Percentiles rank a stretch among this genome's conserved stretches.
These are phyloP conservation scores for Phytophthora cactorum DNA, from an alignment of 352 stramenopile genomes.

Conservation along the genomic window DNA sequence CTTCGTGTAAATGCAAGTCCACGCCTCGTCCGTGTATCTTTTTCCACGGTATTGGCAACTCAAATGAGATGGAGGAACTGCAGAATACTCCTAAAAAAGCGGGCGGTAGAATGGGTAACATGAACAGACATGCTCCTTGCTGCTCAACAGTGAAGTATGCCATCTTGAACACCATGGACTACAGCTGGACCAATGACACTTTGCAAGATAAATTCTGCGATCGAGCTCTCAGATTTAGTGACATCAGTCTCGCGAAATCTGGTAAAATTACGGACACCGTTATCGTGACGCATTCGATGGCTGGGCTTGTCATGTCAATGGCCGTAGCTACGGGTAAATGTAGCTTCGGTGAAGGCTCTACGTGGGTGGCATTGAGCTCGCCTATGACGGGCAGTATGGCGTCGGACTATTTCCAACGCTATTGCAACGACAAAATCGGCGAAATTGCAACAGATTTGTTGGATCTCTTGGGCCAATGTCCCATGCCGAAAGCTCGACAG, in stretches of 20 bases:
- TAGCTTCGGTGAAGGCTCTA: constrained; percentile 22
- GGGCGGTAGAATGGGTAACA: constrained; percentile 23
- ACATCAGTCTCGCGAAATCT: constrained; percentile 2
- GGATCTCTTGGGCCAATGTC: constrained; percentile 43
- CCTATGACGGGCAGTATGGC: constrained; percentile 39
- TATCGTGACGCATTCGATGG: constrained; percentile 29
- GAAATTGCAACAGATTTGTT: constrained; percentile 12
- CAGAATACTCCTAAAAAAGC: constrained; percentile 23
- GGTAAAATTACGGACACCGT: constrained; percentile 23
- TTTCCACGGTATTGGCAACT: constrained; percentile 24
- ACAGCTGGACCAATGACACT: constrained; percentile 18
- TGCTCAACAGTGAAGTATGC: constrained; percentile 30
- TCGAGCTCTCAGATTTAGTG: constrained; percentile 21
- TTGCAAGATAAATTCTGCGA: constrained; percentile 31
- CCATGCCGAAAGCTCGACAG: constrained; percentile 15
- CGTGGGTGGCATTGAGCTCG: constrained; percentile 40
- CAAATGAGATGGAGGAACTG: constrained; percentile 22
- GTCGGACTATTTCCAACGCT: constrained; percentile 35
- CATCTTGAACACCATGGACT: constrained; percentile 26
- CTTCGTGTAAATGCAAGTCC: constrained; percentile 24
- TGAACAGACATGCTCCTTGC: constrained; percentile 27
- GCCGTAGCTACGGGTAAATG: constrained; percentile 28
- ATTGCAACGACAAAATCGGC: constrained; percentile 32
- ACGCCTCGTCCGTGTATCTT: constrained; percentile 31
- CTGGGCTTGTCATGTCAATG: constrained; percentile 26